These are phyloP conservation scores for Falciphora oryzae DNA, from an alignment of 2,329 filamentous ascomycete genomes.

Conservation along the genomic window DNA sequence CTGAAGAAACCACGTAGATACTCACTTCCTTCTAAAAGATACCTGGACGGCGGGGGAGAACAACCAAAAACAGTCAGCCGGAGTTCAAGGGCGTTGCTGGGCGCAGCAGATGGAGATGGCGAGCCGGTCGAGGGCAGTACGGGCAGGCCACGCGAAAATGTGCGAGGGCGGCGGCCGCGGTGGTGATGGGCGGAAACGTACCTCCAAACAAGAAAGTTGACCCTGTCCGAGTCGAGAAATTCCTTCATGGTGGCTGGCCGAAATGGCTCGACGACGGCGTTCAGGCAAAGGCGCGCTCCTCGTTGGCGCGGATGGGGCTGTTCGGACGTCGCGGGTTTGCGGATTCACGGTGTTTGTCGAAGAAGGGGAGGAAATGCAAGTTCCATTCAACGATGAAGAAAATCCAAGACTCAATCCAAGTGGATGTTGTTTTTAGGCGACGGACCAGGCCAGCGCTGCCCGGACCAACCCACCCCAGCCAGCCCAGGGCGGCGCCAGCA, in stretches of 20 bases:
- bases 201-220: slow-evolving; percentile 69
- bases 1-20: slow-evolving; percentile 22
- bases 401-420: slow-evolving; percentile 15
- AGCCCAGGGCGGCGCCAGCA: slow-evolving; percentile 7
- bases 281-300: too few relatives aligned
- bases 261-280: too few relatives aligned
- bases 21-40: slow-evolving; percentile 58
- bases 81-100: not conserved
- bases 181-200: slow-evolving; percentile 32
- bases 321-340: not conserved
- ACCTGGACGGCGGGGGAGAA: slow-evolving; percentile 33
- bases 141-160: slow-evolving; percentile 9
- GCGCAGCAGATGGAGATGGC: not conserved
- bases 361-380: slow-evolving; percentile 11
- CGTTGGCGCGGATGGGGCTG: not conserved
- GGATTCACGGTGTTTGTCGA: not conserved
- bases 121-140: not conserved
- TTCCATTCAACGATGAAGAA: slow-evolving; percentile 12
- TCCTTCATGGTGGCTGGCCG: slow-evolving; percentile 44
- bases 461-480: too few relatives aligned
- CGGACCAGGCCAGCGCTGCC: slow-evolving; percentile 7
- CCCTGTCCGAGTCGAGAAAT: slow-evolving; percentile 58
- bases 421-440: slow-evolving; percentile 16
- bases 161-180: not conserved
- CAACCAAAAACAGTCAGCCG: slow-evolving; percentile 5